Conservation (phyloP, 495 filamentous ascomycete species). For the Trichocladium antarcticum region DNA sequence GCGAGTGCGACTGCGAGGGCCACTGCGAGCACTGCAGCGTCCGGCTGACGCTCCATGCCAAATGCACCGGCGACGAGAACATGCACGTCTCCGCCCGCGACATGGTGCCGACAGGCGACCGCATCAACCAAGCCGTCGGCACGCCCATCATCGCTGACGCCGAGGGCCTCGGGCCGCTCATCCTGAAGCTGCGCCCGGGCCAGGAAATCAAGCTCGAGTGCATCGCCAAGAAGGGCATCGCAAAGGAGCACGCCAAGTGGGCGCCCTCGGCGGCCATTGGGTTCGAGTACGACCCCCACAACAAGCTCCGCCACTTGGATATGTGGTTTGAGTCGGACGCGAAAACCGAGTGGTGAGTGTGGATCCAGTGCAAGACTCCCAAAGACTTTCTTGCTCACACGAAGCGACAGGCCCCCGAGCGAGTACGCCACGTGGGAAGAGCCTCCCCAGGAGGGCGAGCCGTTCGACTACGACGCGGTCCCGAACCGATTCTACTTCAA, state of each 20-base stretch:
- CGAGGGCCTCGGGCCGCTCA: constrained; percentile 65
- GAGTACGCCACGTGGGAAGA: constrained; percentile 83
- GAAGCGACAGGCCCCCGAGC: constrained; percentile 58
- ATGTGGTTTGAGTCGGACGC: constrained; percentile 89
- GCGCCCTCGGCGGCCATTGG: constrained; percentile 81
- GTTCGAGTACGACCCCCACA: constrained; percentile 96
- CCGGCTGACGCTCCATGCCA: constrained; percentile 66
- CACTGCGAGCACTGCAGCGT: constrained; percentile 87
- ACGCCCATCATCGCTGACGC: constrained; percentile 80
- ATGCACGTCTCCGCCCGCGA: constrained; percentile 90
- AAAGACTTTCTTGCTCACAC: background rate
- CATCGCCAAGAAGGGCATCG: constrained; percentile 95
- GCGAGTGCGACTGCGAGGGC: constrained; percentile 91
- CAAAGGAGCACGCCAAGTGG: constrained; percentile 98
- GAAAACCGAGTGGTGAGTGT: constrained; percentile 73
- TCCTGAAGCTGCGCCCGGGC: constrained; percentile 76
- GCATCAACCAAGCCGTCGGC: constrained; percentile 49
- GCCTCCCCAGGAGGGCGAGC: constrained; percentile 63
- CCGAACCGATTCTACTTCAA: constrained; percentile 83
- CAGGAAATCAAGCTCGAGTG: constrained; percentile 84
- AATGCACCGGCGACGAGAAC: constrained; percentile 67
- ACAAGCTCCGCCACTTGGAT: constrained; percentile 78
- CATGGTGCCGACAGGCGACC: constrained; percentile 59
- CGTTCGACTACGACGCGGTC: constrained; percentile 82
- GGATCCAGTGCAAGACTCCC: background rate